Evolutionary conservation across 345 rosid species (phyloP).

Genomic region (Acer yangbiense): DNA sequence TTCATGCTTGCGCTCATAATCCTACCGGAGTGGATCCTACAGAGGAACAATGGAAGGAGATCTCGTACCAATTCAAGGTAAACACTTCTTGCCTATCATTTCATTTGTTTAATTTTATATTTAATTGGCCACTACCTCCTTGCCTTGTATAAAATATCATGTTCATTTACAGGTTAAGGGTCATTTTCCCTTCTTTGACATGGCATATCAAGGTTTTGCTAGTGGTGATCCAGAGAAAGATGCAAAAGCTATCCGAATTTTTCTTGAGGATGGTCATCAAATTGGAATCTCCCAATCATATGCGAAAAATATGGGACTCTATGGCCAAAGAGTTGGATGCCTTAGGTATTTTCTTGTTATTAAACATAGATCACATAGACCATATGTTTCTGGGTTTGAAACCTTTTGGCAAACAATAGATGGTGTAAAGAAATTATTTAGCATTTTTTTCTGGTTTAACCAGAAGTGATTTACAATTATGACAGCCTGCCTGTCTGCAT

Average conservation of each 20-base stretch:
- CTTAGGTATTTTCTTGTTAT: slow-evolving; percentile 58
- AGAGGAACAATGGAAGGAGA: slow-evolving; percentile 94
- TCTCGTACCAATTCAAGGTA: slow-evolving; percentile 85
- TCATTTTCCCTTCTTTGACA: slow-evolving; percentile 92
- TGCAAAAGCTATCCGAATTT: slow-evolving; percentile 93
- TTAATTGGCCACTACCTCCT: background rate
- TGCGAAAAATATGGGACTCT: slow-evolving; percentile 99
- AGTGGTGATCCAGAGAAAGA: slow-evolving; percentile 95
- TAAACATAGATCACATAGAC: background rate
- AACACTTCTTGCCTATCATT: slow-evolving; percentile 7
- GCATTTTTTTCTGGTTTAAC: background rate
- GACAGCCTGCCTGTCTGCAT: background rate
- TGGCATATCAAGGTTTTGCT: slow-evolving; percentile 99
- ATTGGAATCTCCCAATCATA: slow-evolving; percentile 94
- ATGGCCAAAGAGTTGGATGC: slow-evolving; percentile 98
- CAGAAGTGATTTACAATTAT: background rate
- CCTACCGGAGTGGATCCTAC: slow-evolving; percentile 98
- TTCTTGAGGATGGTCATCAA: slow-evolving; percentile 85
- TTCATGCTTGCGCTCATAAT: slow-evolving; percentile 92
- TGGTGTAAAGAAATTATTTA: background rate
- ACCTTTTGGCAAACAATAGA: background rate
- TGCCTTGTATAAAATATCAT: slow-evolving; percentile 13
- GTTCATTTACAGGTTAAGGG: slow-evolving; percentile 61
- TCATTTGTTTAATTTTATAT: background rate
- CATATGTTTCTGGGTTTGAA: background rate